Evolutionary conservation across 2,329 filamentous ascomycete species (phyloP), one percentile per base, ranked within the genome.

Genomic region (Huntiella savannae): DNA sequence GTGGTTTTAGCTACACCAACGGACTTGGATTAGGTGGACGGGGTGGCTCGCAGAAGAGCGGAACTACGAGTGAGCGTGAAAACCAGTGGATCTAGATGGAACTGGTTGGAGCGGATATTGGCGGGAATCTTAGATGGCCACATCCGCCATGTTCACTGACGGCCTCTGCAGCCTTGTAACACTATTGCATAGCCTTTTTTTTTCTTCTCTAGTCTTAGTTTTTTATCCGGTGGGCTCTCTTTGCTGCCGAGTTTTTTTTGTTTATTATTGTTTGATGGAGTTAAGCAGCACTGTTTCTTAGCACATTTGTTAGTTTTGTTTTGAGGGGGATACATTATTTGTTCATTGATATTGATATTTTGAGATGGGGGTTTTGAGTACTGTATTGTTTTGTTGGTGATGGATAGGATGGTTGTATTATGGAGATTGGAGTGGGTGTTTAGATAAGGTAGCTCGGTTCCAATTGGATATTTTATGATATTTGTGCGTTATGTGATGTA

Each of bases 31-130:
- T 49, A 6, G 43, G 43, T 17, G 33, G 44, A 3, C 40, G 32
- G 11, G 15, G 47, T 7, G 28, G 17, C 35, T 43, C 28, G n/a
- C 13, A 7, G 10, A 33, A 40, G 16, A 33, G 19, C 19, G 35
- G 38, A 10, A 46, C 33, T 12, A 32, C 19, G 34, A 39, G 19
- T 34, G 35, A 55, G 35, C 57, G 57, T 49, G 62, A 63, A 54
- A 36, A 55, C 28, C 60, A 57, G 50, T 65, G 63, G 63, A 52
- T 65, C 55, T 65, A 64, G 60, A 47, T 47, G 52, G 49, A 47
- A 37, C 52, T 49, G 50, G 46, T 40, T 38, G 33, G 16, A 37
- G 33, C 39, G 22, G 40, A 28, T 33, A 17, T 15, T n/a, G 12
- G 12, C 12, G 34, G 11, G 12, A 12, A n/a, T n/a, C 12, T 36